Evolutionary conservation across 352 stramenopile genomes (phyloP), one percentile per base, ranked within the genome.

Genomic region (Phytophthora fragariae): DNA sequence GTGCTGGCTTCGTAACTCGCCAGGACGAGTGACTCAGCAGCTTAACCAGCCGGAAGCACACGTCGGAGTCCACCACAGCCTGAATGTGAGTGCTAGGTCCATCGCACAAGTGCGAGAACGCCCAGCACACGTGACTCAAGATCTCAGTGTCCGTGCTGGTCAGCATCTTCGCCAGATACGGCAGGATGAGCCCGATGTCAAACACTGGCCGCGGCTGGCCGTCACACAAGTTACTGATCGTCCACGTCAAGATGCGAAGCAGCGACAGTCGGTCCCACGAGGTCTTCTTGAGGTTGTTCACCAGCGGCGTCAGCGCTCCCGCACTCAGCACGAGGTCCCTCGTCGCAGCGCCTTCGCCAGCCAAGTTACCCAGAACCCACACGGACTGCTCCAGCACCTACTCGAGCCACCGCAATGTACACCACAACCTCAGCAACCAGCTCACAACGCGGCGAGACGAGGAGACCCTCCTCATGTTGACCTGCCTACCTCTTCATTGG

Each of bases 51-150:
- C 96, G 90, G 33, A 91, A 90, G 84, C 88, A 94, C 69, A 95
- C 81, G 63, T 97, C 77, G 44, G 93, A 88, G 65, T 98, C 89
- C 53, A 99, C 94, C 1, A 99, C 94, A 7, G 95, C 93, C 65
- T 98, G 95, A 74, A 99, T 99, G 73, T 99, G 96, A 21, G 94
- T 98, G 57, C 92, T 97, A 4, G 97, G 97, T 5, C 97, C 98
- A 77, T 99, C 98, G 66, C 97, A 99, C 56, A 99, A 78, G 82
- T 99, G 97, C 65, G 92, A 98, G 52, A 99, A 95, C 14, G 98
- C 97, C 95, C 97, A 99, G 68, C 97, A 99, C 11, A 98, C 90
- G 54, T 97, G 91, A 59, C 89, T 96, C 65, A 98, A 81, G 60
- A 99, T 97, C 82, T 99, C 97, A 17, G 94, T 94, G 80, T 99